Base-by-base conservation (phyloP, 192 early-diverging fungal genomes). In the Backusella sp. region DNA sequence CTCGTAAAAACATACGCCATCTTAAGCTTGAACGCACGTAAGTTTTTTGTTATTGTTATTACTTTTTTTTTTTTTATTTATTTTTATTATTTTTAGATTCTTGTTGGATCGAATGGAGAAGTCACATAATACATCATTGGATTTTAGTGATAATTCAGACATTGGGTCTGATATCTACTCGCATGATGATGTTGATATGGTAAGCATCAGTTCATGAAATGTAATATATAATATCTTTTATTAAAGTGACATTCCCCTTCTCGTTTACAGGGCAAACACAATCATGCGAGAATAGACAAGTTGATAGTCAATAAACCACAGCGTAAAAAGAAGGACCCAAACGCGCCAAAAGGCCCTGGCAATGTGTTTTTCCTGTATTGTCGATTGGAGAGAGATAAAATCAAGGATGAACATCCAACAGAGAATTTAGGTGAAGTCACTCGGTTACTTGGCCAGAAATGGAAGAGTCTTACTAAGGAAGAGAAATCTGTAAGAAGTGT, bases 1-100 rank as follows among this genome's bases (percentile, higher is more conserved):
- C 86, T 49, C 81, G 86, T 66, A 84, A 83, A 67, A 83, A 81
- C 49, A 83, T 87, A 44, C 77, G 83, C 17, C 84, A 84, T 26
- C 80, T 87, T 19, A 76, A 82, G 17, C 70, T 87, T 41, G 86
- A 87, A 34, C 72, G 85, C 78, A 84, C 79, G 85, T 86, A 80
- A 62, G 78, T 70, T 5, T 44, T 23, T 66, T 44, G 26, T 6
- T 70, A 42, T 37, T 11, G 26, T 6, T 70, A 34, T 37, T 11
- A 65, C 17, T 19, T 19, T 17, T 66, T 4, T 66, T 4, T 9
- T 15, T 26, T 42, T 41, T 6, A 46, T 52, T 34, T 28, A 41
- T 32, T 56, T 37, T 59, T 9, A 3, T 37, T 59, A 1, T 6
- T 41, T 4, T 52, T 37, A 78, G 77, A 14, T 72, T 78, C 19